Evolutionary conservation across 257 asterid genomes (phyloP).

Genomic region (Lycium barbarum): DNA sequence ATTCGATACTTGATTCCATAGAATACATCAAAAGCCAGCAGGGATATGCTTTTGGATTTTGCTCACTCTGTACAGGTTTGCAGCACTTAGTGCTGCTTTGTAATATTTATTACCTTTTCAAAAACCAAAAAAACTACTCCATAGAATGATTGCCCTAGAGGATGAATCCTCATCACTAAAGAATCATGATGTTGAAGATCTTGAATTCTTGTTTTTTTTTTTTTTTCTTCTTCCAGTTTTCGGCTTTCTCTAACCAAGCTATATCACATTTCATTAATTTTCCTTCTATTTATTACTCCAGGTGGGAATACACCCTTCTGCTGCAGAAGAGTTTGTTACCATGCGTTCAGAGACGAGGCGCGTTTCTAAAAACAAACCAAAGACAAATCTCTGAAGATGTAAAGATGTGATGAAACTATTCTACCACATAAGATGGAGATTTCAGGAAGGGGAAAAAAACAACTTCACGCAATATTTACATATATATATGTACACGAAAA

Average conservation of each 20-base stretch:
- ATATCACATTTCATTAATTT: not conserved
- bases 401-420: not conserved
- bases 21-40: not conserved
- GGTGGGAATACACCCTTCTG: slow-evolving; percentile 98
- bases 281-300: slow-evolving; percentile 35
- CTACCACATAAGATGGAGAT: not conserved
- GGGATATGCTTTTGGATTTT: not conserved
- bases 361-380: slow-evolving; percentile 64
- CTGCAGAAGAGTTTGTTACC: slow-evolving; percentile 96
- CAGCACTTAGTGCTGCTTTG: not conserved
- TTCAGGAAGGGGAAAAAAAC: not conserved
- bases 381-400: slow-evolving; percentile 54
- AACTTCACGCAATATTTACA: not conserved
- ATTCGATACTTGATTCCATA: not conserved
- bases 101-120: not conserved
- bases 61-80: not conserved
- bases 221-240: too few species aligned
- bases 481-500: not conserved
- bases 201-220: not conserved
- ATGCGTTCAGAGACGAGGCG: slow-evolving; percentile 79
- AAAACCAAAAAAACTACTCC: not conserved
- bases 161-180: slow-evolving; percentile 2
- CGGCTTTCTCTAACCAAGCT: not conserved
- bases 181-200: not conserved
- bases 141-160: not conserved